Evolutionary conservation across 257 asterid species (phyloP).

Genomic region (Forsythia suspensa): DNA sequence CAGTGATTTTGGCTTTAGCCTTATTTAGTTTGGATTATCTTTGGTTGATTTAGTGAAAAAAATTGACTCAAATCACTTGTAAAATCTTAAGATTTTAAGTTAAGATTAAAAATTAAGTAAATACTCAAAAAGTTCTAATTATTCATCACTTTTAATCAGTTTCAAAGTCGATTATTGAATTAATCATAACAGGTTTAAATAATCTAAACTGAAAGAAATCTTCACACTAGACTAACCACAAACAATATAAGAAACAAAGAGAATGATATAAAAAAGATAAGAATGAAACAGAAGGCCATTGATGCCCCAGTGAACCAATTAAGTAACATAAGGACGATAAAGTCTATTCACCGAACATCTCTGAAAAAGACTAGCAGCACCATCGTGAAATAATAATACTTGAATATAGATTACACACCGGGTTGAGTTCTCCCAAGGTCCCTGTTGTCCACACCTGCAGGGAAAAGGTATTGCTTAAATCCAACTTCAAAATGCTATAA

Average conservation of each 20-base stretch:
- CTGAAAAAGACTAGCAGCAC: neutral
- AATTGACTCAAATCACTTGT: neutral
- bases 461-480: constrained; percentile 4
- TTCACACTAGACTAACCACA: neutral
- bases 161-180: neutral
- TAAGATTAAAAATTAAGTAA: too few species aligned
- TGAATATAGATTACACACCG: constrained; percentile 43
- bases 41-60: neutral
- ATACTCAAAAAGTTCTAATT: neutral
- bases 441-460: constrained; percentile 79
- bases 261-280: neutral
- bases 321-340: neutral
- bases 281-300: neutral
- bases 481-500: neutral
- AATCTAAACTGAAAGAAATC: neutral
- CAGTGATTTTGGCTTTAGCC: neutral
- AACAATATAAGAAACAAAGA: neutral
- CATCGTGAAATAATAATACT: neutral
- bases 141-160: neutral
- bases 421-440: constrained; percentile 90
- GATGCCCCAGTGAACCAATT: neutral
- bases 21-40: neutral
- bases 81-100: neutral
- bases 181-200: too few species aligned
- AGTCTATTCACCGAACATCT: too few species aligned